Conservation (phyloP, 345 rosid species). For the Populus simonii region DNA sequence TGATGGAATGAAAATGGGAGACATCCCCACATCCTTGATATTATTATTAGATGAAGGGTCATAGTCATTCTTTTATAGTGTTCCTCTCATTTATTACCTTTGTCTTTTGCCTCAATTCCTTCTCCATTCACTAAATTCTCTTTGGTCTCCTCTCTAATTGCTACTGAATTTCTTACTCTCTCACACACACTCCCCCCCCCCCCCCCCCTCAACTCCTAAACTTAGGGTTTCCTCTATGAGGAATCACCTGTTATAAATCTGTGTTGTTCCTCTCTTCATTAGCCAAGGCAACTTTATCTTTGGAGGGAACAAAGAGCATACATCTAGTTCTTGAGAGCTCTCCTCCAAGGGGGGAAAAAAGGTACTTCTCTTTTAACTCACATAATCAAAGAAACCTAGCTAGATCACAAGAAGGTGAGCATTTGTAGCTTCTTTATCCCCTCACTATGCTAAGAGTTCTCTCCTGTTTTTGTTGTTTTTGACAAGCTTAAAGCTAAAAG, state of each 20-base stretch:
- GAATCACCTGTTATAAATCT: slow-evolving; percentile 16
- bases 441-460: slow-evolving; percentile 13
- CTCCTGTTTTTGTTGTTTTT: slow-evolving; percentile 22
- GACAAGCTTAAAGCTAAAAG: slow-evolving; percentile 30
- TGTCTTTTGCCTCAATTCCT: slow-evolving; percentile 69
- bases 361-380: slow-evolving; percentile 33
- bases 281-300: slow-evolving; percentile 26
- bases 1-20: slow-evolving; percentile 42
- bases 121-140: slow-evolving; percentile 51
- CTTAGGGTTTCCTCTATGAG: slow-evolving; percentile 46
- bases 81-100: slow-evolving; percentile 60
- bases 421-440: slow-evolving; percentile 18
- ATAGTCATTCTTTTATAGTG: slow-evolving; percentile 60
- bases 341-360: slow-evolving; percentile 10
- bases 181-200: neutral
- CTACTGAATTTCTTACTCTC: slow-evolving; percentile 18
- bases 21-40: slow-evolving; percentile 52
- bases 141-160: slow-evolving; percentile 19
- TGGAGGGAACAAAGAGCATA: slow-evolving; percentile 26
- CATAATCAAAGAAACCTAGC: slow-evolving; percentile 33
- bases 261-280: slow-evolving; percentile 20
- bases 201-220: neutral
- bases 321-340: slow-evolving; percentile 22
- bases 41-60: slow-evolving; percentile 76
- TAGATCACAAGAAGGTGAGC: slow-evolving; percentile 33